Base-by-base conservation (phyloP, 1,139 yeast species). In the Scheffersomyces segobiensis region DNA sequence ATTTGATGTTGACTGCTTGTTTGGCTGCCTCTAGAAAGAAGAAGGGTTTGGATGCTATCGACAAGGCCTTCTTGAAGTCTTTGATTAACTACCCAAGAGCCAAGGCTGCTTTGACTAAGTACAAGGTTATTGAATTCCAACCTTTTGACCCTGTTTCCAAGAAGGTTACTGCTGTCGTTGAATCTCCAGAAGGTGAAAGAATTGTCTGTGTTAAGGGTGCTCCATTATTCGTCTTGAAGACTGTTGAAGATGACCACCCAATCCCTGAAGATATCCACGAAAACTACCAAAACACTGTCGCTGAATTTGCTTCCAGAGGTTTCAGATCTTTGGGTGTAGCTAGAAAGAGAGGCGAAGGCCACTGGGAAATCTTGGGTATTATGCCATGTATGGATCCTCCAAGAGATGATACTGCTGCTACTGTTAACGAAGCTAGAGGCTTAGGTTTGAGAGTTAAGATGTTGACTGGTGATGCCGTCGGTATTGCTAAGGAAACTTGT, bases 311-410 rank as follows among this genome's bases (percentile, higher is more conserved):
- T 76, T 87, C 96, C 71, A 91, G 97, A 88, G 97, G 97, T 88
- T 92, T 92, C 96, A 87, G 97, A 83, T 93, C 97, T 74, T 86
- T 92, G 76, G 97, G 97, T 91, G 97, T 92, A 84, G 97, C 97
- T 71, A 92, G 97, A 87, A 92, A 92, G 96, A 89, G 96, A 89
- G 97, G 97, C 82, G 97, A 92, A 80, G 97, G 96, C 78, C 97
- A 91, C 88, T 92, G 97, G 97, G 97, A 92, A 85, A 89, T 92
- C 72, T 86, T 92, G 75, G 97, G 97, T 83, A 93, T 92, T 84
- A 91, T 92, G 96, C 97, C 97, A 79, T 91, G 97, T 87, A 91
- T 92, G 95, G 97, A 92, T 81, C 97, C 97, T 75, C 97, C 97
- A 82, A 91, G 97, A 88, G 97, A 91, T 78, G 97, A 92, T 79